A percentile compares a stretch with the other conserved stretches of the same genome.
phyloP scores from a whole-genome alignment of 1,284 basidiomycete genomes.

The Jaminaea rosea region DNA sequence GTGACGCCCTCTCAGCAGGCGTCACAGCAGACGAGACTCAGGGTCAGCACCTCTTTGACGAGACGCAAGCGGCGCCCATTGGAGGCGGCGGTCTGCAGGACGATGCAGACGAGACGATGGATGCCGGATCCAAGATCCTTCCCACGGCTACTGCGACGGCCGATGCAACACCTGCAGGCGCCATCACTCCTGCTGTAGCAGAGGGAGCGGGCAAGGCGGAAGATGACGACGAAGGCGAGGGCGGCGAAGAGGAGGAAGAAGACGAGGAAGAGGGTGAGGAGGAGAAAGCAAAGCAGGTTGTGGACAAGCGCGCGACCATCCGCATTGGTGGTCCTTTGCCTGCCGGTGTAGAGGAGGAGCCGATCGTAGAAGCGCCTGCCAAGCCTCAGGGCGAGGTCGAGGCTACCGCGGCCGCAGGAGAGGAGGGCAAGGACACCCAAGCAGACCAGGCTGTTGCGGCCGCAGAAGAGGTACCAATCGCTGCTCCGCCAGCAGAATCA shows the following conservation, averaged over 20 bases:
- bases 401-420: too few relatives aligned
- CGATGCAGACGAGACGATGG: neutral
- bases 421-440: too few relatives aligned
- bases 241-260: neutral
- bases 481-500: too few relatives aligned
- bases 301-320: neutral
- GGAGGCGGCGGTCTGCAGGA: neutral
- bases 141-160: neutral
- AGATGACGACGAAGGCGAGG: neutral
- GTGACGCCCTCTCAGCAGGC: neutral
- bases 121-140: neutral
- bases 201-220: neutral
- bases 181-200: too few relatives aligned
- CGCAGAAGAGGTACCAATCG: too few relatives aligned
- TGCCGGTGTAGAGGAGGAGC: too few relatives aligned
- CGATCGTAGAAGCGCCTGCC: too few relatives aligned
- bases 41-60: constrained; percentile 1
- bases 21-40: neutral
- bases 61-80: neutral
- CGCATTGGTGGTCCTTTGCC: neutral
- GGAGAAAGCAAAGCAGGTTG: neutral
- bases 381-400: too few relatives aligned
- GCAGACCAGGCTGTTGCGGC: too few relatives aligned
- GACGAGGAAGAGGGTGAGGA: neutral
- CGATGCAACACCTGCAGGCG: neutral